Conservation (phyloP, 148 eudicot genomes). For the Silene latifolia region DNA sequence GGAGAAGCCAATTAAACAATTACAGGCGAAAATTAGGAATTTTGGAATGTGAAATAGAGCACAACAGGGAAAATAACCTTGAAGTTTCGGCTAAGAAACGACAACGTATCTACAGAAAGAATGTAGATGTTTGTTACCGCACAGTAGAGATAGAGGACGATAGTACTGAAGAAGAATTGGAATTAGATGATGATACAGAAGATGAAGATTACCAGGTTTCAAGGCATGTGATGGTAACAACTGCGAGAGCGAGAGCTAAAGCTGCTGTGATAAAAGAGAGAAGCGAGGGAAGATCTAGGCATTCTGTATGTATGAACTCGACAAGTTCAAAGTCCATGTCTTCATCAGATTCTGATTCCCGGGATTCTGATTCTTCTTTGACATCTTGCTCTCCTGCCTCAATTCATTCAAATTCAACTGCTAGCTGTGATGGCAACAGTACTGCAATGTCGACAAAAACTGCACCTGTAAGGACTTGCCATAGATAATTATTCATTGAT, state of each 20-base stretch:
- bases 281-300: constrained; percentile 4
- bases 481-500: not conserved
- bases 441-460: constrained; percentile 12
- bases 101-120: not conserved
- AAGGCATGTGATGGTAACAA: not conserved
- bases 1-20: too few species aligned
- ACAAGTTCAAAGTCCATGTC: not conserved
- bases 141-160: not conserved
- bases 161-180: constrained; percentile 1
- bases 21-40: not conserved
- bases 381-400: constrained; percentile 25
- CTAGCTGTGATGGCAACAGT: constrained; percentile 24
- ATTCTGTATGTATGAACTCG: not conserved
- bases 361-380: constrained; percentile 36
- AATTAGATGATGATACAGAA: constrained; percentile 14
- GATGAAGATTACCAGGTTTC: constrained; percentile 16
- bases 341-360: constrained; percentile 13
- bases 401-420: constrained; percentile 18
- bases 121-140: not conserved
- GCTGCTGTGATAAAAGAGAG: constrained; percentile 14
- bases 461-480: constrained; percentile 21
- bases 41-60: constrained; percentile 7
- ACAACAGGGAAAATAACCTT: not conserved
- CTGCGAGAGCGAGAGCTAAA: not conserved
- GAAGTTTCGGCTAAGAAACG: constrained; percentile 8